Conservation (phyloP, 176 grass and related monocot genomes). For the Lolium perenne region DNA sequence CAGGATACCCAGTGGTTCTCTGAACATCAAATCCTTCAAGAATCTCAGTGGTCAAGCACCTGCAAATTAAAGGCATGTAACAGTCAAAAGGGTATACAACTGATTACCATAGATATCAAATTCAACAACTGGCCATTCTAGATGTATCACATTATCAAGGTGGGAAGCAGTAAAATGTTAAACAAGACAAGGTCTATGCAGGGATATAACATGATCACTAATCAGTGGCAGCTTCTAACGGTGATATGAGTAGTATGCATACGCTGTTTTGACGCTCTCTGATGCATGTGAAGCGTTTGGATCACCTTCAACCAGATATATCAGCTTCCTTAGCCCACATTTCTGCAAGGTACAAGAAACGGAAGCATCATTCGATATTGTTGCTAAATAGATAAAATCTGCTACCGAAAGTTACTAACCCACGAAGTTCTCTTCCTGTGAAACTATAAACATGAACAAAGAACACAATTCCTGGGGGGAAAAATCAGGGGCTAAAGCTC, state of each 20-base stretch:
- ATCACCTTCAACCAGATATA: slow-evolving; percentile 98
- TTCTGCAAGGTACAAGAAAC: slow-evolving; percentile 53
- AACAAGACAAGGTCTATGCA: slow-evolving; percentile 22
- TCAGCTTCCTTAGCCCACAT: slow-evolving; percentile 80
- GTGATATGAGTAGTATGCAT: slow-evolving; percentile 47
- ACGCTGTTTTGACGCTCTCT: slow-evolving; percentile 83
- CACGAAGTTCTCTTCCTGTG: neutral
- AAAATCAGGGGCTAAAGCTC: neutral
- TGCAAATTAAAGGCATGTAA: slow-evolving; percentile 54
- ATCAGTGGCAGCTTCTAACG: neutral
- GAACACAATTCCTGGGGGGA: neutral
- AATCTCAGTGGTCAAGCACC: slow-evolving; percentile 89
- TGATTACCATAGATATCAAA: neutral
- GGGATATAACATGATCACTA: slow-evolving; percentile 22
- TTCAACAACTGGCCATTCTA: slow-evolving; percentile 4
- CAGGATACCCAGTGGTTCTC: slow-evolving; percentile 72
- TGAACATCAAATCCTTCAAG: slow-evolving; percentile 97
- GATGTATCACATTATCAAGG: slow-evolving; percentile 15
- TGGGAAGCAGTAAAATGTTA: neutral
- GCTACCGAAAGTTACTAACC: neutral
- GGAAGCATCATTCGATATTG: slow-evolving; percentile 26
- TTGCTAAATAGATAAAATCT: slow-evolving; percentile 39
- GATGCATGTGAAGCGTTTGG: slow-evolving; percentile 60
- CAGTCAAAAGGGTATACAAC: slow-evolving; percentile 28
- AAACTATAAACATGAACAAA: slow-evolving; percentile 2